Conservation (phyloP, 345 rosid species). For the Geranium rotundifolium region DNA sequence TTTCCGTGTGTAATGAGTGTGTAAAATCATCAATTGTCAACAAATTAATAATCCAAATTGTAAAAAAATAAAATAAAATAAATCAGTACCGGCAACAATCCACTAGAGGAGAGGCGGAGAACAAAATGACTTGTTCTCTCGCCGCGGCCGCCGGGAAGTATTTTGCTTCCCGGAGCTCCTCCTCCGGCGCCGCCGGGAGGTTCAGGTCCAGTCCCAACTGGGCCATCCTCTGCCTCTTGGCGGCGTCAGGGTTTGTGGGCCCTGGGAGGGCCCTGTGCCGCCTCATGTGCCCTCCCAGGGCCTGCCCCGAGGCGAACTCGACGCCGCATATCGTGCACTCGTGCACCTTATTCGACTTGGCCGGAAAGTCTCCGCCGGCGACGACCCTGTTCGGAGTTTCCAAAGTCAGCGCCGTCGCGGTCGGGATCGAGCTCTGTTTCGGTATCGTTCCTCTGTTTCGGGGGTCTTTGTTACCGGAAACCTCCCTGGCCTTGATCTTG, state of each 20-base stretch:
- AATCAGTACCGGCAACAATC: slow-evolving; percentile 60
- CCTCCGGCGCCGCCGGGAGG: slow-evolving; percentile 51
- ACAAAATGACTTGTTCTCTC: slow-evolving; percentile 43
- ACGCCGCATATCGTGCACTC: slow-evolving; percentile 81
- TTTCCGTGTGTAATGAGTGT: neutral
- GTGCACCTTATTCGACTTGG: slow-evolving; percentile 39
- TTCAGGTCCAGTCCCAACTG: slow-evolving; percentile 43
- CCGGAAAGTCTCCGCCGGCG: no score
- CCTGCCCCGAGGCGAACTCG: slow-evolving; percentile 82
- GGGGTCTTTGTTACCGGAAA: slow-evolving; percentile 3
- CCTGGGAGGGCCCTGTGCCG: slow-evolving; percentile 42
- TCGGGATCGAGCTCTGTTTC: neutral
- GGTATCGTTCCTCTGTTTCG: slow-evolving; percentile 11
- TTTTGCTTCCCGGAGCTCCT: slow-evolving; percentile 16
- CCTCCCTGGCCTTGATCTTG: slow-evolving; percentile 47
- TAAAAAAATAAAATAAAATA: neutral
- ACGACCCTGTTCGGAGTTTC: slow-evolving; percentile 20
- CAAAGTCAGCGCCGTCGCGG: slow-evolving; percentile 41
- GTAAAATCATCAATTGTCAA: neutral
- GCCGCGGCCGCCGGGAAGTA: slow-evolving; percentile 14
- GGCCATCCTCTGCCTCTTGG: slow-evolving; percentile 29
- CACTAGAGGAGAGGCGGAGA: slow-evolving; percentile 48
- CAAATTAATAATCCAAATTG: neutral
- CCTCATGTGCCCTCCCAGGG: slow-evolving; percentile 96
- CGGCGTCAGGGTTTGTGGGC: slow-evolving; percentile 5